Evolutionary conservation across 2,329 filamentous ascomycete species (phyloP).

Genomic region (Claviceps capensis): DNA sequence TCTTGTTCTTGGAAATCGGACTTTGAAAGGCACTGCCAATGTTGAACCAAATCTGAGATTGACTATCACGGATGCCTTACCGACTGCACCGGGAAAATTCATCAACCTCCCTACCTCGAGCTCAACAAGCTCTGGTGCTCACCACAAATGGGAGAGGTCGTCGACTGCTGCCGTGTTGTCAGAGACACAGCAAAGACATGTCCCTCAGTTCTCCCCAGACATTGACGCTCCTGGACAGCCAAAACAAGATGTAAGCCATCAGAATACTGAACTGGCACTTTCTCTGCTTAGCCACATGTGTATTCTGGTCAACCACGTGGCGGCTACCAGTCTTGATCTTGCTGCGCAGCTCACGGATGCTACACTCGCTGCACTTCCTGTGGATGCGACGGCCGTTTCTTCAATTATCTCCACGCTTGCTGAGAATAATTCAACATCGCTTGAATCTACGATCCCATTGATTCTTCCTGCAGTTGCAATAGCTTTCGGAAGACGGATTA

Average conservation of each 20-base stretch:
- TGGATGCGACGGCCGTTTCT: slow-evolving; percentile 9
- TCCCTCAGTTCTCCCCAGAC: not conserved
- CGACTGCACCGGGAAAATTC: not conserved
- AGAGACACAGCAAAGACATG: not conserved
- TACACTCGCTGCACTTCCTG: slow-evolving; percentile 9
- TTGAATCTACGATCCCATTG: slow-evolving; percentile 9
- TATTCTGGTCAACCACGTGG: slow-evolving; percentile 9
- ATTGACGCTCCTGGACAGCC: not conserved
- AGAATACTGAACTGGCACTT: slow-evolving; percentile 1
- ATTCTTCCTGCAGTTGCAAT: slow-evolving; percentile 12
- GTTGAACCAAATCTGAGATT: not conserved
- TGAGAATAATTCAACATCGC: slow-evolving; percentile 5
- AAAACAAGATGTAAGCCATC: not conserved
- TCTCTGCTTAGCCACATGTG: slow-evolving; percentile 10
- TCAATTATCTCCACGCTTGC: slow-evolving; percentile 9
- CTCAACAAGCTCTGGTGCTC: not conserved
- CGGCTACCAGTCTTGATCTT: slow-evolving; percentile 8
- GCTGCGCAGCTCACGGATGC: slow-evolving; percentile 12
- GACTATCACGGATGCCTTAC: not conserved
- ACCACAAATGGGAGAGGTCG: not conserved
- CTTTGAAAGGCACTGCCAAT: not conserved
- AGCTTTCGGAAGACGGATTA: slow-evolving; percentile 7
- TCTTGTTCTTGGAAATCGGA: not conserved
- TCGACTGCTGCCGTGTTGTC: not conserved
- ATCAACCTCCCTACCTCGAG: not conserved